Base-by-base conservation (phyloP, 352 stramenopile genomes). In the Phytophthora sansomeana region DNA sequence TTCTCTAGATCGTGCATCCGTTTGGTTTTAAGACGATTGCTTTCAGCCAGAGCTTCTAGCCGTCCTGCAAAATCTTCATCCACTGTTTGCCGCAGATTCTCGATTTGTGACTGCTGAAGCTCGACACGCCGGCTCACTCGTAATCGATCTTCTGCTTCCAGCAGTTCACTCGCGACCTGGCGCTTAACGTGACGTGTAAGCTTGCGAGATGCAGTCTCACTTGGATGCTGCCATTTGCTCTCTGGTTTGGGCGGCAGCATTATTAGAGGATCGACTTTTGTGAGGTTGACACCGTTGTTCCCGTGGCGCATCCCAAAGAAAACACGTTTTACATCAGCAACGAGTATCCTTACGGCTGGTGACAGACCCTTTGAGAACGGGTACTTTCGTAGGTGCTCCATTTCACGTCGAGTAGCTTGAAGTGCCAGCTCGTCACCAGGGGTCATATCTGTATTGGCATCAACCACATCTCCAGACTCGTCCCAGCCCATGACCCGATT, bases 1-100 rank as follows among this genome's bases (percentile, higher is more conserved):
- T 64, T 69, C 46, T 92, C 81, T 58, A 92, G 78, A 24, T 88
- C 81, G 17, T 77, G 58, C 78, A 91, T 75, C 6, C 83, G 79
- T 51, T 69, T 54, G 13, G 74, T 74, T 61, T 92, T 92, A 5
- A 83, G 74, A 9, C 74, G 67, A 44, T 87, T 87, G 53, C 75
- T 87, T 43, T 87, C 77, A 6, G 87, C 70, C 16, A 92, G 55
- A 30, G 58, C 68, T 26, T 63, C 60, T 1, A 92, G 69, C 14
- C 79, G 75, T 44, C 74, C 39, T 13, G 74, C 61, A 5, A 92
- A 72, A 35, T 88, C 78, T 30, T 72, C 73, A 41, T 88, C 77
- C 9, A 87, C 43, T 14, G 70, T 70, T 19, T 68, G 57, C 8
- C 63, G 77, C 29, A 83, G 57, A 4, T 39, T 62, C 38, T 87